These are phyloP conservation scores for Citrus hindsii DNA, from an alignment of 345 rosid species.

Conservation along the genomic window DNA sequence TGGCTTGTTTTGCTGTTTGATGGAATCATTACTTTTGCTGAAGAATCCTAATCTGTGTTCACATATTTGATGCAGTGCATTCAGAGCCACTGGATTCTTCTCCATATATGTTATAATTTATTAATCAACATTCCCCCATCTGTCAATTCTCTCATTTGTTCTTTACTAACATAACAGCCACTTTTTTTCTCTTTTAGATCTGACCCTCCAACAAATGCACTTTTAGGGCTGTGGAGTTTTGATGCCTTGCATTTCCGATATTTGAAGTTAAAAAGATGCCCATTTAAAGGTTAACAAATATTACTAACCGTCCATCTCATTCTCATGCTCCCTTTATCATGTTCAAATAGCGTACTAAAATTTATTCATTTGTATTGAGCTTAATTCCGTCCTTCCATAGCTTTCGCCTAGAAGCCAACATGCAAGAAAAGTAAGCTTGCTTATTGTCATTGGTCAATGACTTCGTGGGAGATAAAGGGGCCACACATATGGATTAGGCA, in stretches of 20 bases:
- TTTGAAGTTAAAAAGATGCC: neutral
- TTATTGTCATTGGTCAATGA: neutral
- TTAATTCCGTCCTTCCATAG: neutral
- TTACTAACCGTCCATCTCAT: neutral
- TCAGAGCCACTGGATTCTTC: neutral
- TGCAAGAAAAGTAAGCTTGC: neutral
- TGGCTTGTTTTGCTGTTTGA: neutral
- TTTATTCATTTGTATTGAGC: neutral
- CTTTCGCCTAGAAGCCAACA: neutral
- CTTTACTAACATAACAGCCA: neutral
- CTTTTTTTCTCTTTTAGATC: neutral
- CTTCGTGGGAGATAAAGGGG: neutral
- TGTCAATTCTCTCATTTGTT: slow-evolving; percentile 3
- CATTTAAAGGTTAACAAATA: neutral
- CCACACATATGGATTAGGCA: neutral
- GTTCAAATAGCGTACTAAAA: neutral
- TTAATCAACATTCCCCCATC: neutral
- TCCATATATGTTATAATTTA: neutral
- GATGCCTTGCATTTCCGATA: neutral
- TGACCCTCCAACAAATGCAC: slow-evolving; percentile 4
- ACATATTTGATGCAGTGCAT: neutral
- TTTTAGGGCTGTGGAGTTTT: neutral
- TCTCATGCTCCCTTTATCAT: neutral
- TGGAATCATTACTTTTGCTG: neutral
- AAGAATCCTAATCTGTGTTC: neutral